Percentiles rank a stretch among this genome's conserved stretches.
phyloP scores from a whole-genome alignment of 1,139 yeast genomes.

The Blastobotrys malaysiensis region DNA sequence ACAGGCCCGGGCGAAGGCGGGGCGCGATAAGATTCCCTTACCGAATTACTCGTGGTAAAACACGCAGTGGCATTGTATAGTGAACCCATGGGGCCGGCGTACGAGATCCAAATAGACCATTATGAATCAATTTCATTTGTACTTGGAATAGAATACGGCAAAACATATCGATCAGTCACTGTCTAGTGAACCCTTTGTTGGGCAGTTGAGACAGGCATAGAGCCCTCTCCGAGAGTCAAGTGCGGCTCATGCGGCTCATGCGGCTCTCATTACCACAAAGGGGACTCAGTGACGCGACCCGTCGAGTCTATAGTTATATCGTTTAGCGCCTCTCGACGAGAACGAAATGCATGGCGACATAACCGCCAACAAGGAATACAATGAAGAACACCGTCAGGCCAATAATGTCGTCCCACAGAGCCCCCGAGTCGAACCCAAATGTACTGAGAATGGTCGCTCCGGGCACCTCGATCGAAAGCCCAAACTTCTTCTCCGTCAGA shows the following conservation, averaged over 20 bases:
- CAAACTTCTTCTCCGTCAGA: constrained; percentile 81
- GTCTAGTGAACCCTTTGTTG: background rate
- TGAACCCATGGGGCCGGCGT: no score
- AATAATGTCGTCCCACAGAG: constrained; percentile 59
- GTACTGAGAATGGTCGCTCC: constrained; percentile 95
- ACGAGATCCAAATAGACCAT: no score
- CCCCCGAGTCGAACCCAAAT: constrained; percentile 84
- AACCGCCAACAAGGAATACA: constrained; percentile 61
- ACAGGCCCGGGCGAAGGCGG: no score
- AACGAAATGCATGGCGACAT: constrained; percentile 61
- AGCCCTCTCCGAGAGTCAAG: no score
- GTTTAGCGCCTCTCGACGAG: constrained; percentile 66
- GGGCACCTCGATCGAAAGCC: constrained; percentile 93
- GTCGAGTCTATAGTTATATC: background rate
- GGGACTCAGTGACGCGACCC: no score
- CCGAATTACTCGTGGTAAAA: no score
- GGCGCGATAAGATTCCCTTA: no score
- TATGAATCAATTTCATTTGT: background rate
- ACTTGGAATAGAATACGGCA: background rate
- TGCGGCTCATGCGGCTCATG: background rate
- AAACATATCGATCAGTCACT: background rate
- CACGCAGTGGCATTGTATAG: no score
- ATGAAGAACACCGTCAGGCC: constrained; percentile 43
- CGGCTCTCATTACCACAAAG: background rate
- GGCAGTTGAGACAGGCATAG: no score